Evolutionary conservation across 768 basidiomycete species (phyloP), one percentile per base, ranked within the genome.

Genomic region (Kondoa subrosea): DNA sequence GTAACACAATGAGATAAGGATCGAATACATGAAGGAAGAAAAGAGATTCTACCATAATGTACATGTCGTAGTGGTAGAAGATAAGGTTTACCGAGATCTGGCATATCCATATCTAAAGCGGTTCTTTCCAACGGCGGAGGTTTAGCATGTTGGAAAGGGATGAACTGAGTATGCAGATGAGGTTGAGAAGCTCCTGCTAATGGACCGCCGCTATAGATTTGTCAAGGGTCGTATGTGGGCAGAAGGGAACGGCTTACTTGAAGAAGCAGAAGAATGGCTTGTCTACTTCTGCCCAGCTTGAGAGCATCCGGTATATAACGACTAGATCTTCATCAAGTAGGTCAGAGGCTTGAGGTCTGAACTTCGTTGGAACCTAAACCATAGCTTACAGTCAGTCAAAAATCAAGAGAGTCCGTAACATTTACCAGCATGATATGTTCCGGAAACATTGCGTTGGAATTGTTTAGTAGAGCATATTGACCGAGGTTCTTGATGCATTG

Each of bases 101-200:
- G 58, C 29, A 60, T 12, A 12, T 4, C 8, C 8, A 27, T 14
- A 26, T 60, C 58, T 8, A 26, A 27, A 25, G 58, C 58, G 14
- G 29, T 12, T 4, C 14, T 4, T 27, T 60, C 58, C 58, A 60
- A 25, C 14, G 58, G 58, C 4, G 58, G 58, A 14, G 30, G 8
- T 25, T 31, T 31, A 8, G n/a, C 25, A 25, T 60, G 25, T 15
- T 60, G n/a, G 58, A 14, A 60, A 8, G 58, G 58, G 58, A 60
- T 60, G 58, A 60, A 60, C 58, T 60, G 58, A 31, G 29, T 60
- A 60, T 60, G 58, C 8, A 4, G 25, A 31, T 60, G 58, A 4
- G 58, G 58, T 60, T 60, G 58, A 12, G 58, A 60, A 25, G 58
- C 58, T 12, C 58, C 58, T 25, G 58, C 58, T 25, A 26, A 60